Evolutionary conservation across 2,329 filamentous ascomycete species (phyloP).

Genomic region (Ophiostoma sp.): DNA sequence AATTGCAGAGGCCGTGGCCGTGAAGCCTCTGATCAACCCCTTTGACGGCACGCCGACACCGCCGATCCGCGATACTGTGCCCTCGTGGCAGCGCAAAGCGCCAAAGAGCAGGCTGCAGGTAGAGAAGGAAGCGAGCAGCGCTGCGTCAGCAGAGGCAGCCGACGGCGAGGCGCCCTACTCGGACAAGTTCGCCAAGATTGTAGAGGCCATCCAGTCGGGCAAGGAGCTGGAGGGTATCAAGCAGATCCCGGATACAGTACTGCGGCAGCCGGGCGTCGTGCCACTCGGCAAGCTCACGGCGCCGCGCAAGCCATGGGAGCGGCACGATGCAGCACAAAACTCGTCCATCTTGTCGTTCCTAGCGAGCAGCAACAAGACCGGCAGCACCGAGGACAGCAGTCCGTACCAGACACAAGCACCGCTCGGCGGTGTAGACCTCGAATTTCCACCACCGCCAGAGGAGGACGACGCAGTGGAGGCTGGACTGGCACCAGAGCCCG

Average conservation of each 20-base stretch:
- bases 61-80: constrained; percentile 21
- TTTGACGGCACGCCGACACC: constrained; percentile 24
- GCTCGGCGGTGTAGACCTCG: constrained; percentile 29
- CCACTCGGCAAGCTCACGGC: constrained; percentile 45
- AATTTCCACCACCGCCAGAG: constrained; percentile 32
- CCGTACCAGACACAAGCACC: constrained; percentile 21
- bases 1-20: constrained; percentile 23
- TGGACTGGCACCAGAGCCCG: neutral
- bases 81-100: constrained; percentile 45
- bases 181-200: constrained; percentile 75
- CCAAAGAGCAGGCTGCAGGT: constrained; percentile 29
- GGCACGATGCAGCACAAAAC: constrained; percentile 14
- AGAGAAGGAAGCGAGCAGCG: neutral
- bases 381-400: neutral
- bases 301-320: constrained; percentile 70
- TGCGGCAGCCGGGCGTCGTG: constrained; percentile 56
- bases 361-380: neutral
- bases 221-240: constrained; percentile 81
- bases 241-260: constrained; percentile 74
- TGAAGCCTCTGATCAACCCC: constrained; percentile 20
- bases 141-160: neutral
- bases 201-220: constrained; percentile 75
- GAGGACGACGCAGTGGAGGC: neutral
- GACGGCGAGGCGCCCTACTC: constrained; percentile 62
- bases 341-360: constrained; percentile 11